Evolutionary conservation across 306 rosid species (phyloP).

Genomic region (Canavalia gladiata): DNA sequence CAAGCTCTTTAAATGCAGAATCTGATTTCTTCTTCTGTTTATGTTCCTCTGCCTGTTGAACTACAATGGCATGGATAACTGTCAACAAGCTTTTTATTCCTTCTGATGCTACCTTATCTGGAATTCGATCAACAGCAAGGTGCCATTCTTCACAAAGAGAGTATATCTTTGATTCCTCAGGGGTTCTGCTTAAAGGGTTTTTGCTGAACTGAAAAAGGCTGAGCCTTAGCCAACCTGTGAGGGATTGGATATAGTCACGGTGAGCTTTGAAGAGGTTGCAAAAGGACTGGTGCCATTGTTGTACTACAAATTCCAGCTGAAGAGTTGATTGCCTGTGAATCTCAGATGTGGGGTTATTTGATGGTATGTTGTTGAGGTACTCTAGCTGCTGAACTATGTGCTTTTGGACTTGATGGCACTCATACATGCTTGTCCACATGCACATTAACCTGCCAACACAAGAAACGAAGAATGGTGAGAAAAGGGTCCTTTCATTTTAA

Average conservation of each 20-base stretch:
- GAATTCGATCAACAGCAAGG: slow-evolving; percentile 82
- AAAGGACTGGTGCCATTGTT: slow-evolving; percentile 94
- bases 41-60: slow-evolving; percentile 86
- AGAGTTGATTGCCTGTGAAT: slow-evolving; percentile 90
- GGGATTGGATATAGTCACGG: slow-evolving; percentile 83
- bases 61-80: slow-evolving; percentile 85
- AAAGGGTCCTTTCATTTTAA: slow-evolving; percentile 25
- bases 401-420: slow-evolving; percentile 95
- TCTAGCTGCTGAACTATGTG: slow-evolving; percentile 97
- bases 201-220: slow-evolving; percentile 82
- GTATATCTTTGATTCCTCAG: slow-evolving; percentile 81
- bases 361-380: slow-evolving; percentile 82
- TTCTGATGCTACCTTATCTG: slow-evolving; percentile 90
- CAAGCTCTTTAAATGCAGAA: slow-evolving; percentile 76
- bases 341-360: slow-evolving; percentile 84
- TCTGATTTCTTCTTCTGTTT: slow-evolving; percentile 84
- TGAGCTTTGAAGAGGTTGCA: slow-evolving; percentile 85
- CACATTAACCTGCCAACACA: slow-evolving; percentile 78
- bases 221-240: slow-evolving; percentile 92
- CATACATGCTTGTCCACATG: slow-evolving; percentile 99
- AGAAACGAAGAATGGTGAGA: slow-evolving; percentile 12
- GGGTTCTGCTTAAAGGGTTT: slow-evolving; percentile 63
- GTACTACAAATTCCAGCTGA: slow-evolving; percentile 91
- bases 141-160: slow-evolving; percentile 92
- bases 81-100: slow-evolving; percentile 91